A percentile compares a stretch with the other conserved stretches of the same genome.
Conservation (phyloP, 2,329 filamentous ascomycete species). For the Colletotrichum sp. region DNA sequence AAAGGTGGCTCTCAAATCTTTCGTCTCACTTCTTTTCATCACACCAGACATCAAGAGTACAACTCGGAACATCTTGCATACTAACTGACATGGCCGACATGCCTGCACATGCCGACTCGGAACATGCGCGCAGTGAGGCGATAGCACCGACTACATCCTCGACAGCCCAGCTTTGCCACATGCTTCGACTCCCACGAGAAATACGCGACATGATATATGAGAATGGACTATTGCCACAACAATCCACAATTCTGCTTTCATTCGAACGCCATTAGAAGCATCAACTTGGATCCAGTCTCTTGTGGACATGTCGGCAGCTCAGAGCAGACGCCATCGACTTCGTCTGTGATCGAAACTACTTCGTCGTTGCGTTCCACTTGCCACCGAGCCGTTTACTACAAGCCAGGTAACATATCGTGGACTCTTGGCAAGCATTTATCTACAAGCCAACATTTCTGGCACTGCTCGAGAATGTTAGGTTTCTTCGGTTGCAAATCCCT, state of each 20-base stretch:
- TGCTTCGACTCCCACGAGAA: neutral
- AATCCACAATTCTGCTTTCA: neutral
- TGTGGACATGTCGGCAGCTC: neutral
- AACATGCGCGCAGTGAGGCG: neutral
- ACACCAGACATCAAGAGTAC: neutral
- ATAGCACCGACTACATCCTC: neutral
- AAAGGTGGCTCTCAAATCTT: neutral
- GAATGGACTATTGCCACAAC: neutral
- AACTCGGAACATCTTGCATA: neutral
- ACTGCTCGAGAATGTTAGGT: neutral
- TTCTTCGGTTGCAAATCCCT: neutral
- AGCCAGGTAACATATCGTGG: neutral
- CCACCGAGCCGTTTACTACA: rapidly evolving
- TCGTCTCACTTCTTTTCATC: rapidly evolving
- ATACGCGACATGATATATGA: neutral
- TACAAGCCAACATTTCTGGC: rapidly evolving
- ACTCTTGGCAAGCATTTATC: neutral
- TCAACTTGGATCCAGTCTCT: neutral
- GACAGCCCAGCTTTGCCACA: neutral
- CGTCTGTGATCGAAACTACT: neutral
- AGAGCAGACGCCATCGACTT: neutral
- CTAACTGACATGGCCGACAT: neutral
- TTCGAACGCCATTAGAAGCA: neutral
- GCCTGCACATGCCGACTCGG: rapidly evolving
- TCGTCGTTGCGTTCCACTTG: rapidly evolving